These are phyloP conservation scores for Oenanthe sinensis DNA, from an alignment of 129 eudicot species.

Conservation along the genomic window DNA sequence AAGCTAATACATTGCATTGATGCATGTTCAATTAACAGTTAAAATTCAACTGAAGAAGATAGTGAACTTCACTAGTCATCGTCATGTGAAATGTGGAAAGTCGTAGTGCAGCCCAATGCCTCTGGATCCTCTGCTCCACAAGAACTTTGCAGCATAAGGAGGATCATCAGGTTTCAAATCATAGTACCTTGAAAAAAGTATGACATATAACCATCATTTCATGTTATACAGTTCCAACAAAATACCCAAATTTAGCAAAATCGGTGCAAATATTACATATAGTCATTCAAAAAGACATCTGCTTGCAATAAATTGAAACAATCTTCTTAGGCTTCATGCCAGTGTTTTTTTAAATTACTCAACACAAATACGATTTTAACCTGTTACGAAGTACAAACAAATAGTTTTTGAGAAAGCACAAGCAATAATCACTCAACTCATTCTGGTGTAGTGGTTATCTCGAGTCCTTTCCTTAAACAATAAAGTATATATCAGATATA, in stretches of 20 bases:
- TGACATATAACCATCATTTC: constrained; percentile 3
- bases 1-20: not conserved
- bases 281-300: not conserved
- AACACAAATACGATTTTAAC: not conserved
- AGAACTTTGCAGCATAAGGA: constrained; percentile 91
- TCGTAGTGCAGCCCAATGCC: constrained; percentile 73
- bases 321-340: not conserved
- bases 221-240: not conserved
- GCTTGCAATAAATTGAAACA: not conserved
- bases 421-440: not conserved
- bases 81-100: constrained; percentile 67
- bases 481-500: not conserved
- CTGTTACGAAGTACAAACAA: not conserved
- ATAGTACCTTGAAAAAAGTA: constrained; percentile 52
- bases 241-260: not conserved
- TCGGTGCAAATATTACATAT: not conserved
- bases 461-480: not conserved
- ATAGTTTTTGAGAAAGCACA: not conserved
- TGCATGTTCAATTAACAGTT: not conserved
- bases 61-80: constrained; percentile 28
- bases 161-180: constrained; percentile 87
- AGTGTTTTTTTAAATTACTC: too few relatives aligned
- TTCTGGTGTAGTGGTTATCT: not conserved
- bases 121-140: constrained; percentile 88
- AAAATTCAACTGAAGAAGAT: not conserved